Evolutionary conservation across 2,329 filamentous ascomycete species (phyloP), one percentile per base, ranked within the genome.

Genomic region (Colletotrichum horii): DNA sequence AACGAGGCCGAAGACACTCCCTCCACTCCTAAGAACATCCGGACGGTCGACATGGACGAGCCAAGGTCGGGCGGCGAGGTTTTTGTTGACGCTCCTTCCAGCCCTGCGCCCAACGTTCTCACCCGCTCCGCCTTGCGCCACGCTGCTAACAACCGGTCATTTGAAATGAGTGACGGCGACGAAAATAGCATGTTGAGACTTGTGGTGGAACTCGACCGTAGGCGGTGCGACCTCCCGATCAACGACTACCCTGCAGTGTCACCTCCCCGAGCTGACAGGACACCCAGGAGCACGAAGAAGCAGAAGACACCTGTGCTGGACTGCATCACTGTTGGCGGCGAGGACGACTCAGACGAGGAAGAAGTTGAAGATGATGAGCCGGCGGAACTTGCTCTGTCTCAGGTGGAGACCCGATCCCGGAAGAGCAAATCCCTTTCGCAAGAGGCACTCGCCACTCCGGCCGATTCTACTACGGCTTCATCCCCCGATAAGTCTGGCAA

Each of bases 31-130:
- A 62, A 60, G 34, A 76, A 71, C 11, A 66, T 8, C 24, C 32
- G 68, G 5, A 69, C 43, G 14, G 64, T 80, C 64, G 75, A 67
- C 24, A 79, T 83, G 36, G 83, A 84, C 36, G 86, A 86, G 8
- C 85, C 87, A 2, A 88, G 82, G 66, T 87, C 86, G 3, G 86
- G 84, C 24, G 83, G 84, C 8, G 86, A 89, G n/a, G 84, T 86
- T 24, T 90, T 87, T 78, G 84, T 89, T 52, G 89, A 91, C 79
- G 88, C 88, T 15, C 83, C 83, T 58, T 87, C 83, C 38, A 90
- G 87, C 70, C 88, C 87, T 9, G 75, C 81, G 34, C 80, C 78
- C 6, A 78, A 81, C 9, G 69, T 76, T 14, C 26, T 80, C 79
- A 16, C 83, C 81, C 22, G 82, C 78, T 60, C 74, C 52, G 32